Evolutionary conservation across 1,284 basidiomycete genomes (phyloP).

Genomic region (Kalmanozyma brasiliensis): DNA sequence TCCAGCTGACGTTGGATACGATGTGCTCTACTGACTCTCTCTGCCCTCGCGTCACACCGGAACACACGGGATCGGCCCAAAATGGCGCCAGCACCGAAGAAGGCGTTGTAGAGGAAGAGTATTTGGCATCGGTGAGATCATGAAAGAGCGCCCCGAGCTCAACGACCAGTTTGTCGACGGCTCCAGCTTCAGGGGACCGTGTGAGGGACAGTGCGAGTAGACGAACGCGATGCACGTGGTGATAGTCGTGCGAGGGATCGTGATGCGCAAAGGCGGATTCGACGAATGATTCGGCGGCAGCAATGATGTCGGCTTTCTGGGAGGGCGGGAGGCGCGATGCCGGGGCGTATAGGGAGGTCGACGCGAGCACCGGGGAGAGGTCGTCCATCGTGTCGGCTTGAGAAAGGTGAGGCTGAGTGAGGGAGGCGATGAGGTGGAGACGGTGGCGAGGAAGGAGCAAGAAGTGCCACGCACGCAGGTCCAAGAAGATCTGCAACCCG

Average conservation of each 20-base stretch:
- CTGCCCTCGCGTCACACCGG: slow-evolving; percentile 4
- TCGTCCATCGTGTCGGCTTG: slow-evolving; percentile 11
- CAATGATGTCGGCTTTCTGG: slow-evolving; percentile 12
- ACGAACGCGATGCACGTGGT: slow-evolving; percentile 87
- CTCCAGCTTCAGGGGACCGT: slow-evolving; percentile 69
- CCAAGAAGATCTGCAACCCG: background rate
- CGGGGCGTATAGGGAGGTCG: background rate
- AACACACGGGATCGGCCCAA: slow-evolving; percentile 7
- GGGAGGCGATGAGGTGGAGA: too few relatives aligned
- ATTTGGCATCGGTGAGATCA: slow-evolving; percentile 87
- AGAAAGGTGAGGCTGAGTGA: background rate
- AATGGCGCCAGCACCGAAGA: slow-evolving; percentile 17
- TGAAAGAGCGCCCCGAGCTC: slow-evolving; percentile 83
- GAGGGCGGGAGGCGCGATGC: slow-evolving; percentile 1
- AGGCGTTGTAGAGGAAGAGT: slow-evolving; percentile 63
- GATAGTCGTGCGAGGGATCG: slow-evolving; percentile 88
- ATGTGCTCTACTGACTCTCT: slow-evolving; percentile 70
- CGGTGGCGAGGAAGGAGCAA: background rate
- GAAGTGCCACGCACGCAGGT: slow-evolving; percentile 4
- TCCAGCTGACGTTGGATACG: slow-evolving; percentile 85
- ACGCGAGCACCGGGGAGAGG: background rate
- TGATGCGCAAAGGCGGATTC: slow-evolving; percentile 76
- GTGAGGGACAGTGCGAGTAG: slow-evolving; percentile 78
- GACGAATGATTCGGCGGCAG: slow-evolving; percentile 25
- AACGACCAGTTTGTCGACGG: slow-evolving; percentile 76